These are phyloP conservation scores for Amylocystis lapponica DNA, from an alignment of 768 basidiomycete species.

Conservation along the genomic window DNA sequence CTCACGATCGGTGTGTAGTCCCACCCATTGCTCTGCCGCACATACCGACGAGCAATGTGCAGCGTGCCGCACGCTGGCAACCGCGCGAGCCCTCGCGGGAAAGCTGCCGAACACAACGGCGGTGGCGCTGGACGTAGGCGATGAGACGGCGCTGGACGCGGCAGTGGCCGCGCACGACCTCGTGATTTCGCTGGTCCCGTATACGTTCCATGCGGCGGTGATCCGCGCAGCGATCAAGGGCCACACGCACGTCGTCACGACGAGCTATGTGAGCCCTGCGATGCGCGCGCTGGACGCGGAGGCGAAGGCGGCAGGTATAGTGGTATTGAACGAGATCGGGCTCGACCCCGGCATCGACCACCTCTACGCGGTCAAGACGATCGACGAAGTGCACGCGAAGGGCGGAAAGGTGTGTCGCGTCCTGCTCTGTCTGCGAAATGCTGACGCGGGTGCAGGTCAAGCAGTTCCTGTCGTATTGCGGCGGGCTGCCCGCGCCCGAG, in stretches of 20 bases:
- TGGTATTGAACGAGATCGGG: conserved; percentile 97
- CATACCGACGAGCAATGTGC: no score
- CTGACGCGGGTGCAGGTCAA: conserved; percentile 51
- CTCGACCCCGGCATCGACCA: conserved; percentile 95
- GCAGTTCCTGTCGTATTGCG: conserved; percentile 91
- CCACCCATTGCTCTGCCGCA: not conserved
- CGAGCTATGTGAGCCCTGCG: conserved; percentile 88
- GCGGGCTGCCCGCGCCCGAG: conserved; percentile 90
- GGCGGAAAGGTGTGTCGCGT: conserved; percentile 76
- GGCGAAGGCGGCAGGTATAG: conserved; percentile 82
- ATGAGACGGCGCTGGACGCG: conserved; percentile 66
- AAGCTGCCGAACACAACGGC: conserved; percentile 67
- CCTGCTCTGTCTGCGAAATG: not conserved
- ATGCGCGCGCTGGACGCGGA: conserved; percentile 83
- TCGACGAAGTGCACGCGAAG: conserved; percentile 88
- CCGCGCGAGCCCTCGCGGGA: conserved; percentile 62
- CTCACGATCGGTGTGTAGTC: conserved; percentile 71
- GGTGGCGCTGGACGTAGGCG: conserved; percentile 73
- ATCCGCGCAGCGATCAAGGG: conserved; percentile 86
- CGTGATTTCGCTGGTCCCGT: conserved; percentile 95
- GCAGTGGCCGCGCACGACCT: conserved; percentile 84
- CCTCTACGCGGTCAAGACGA: conserved; percentile 89
- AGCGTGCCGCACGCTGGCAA: conserved; percentile 86
- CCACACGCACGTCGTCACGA: conserved; percentile 93
- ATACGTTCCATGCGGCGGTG: conserved; percentile 83